phyloP scores from a whole-genome alignment of 1,139 yeast species.

The Scheffersomyces quercinus region DNA sequence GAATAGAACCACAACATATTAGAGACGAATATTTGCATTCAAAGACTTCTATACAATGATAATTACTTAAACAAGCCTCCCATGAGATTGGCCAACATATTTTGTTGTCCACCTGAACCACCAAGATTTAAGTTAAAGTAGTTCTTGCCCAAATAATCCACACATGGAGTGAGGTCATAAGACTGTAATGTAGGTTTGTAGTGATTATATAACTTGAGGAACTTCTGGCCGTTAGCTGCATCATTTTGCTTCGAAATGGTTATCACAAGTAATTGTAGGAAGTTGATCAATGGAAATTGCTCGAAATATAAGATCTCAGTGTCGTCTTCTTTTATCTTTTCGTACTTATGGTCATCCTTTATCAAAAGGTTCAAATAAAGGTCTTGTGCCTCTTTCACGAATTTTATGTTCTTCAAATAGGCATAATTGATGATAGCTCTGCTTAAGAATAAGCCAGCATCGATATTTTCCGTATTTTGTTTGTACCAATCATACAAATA shows the following conservation, averaged over 20 bases:
- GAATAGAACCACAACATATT: too few relatives aligned
- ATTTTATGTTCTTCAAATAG: conserved; percentile 61
- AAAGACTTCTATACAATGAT: neutral
- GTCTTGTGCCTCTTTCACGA: conserved; percentile 47
- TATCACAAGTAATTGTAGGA: conserved; percentile 66
- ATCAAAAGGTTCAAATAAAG: conserved; percentile 37
- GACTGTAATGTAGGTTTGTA: conserved; percentile 32
- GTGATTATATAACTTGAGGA: conserved; percentile 52
- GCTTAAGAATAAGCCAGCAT: conserved; percentile 54
- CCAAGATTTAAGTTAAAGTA: conserved; percentile 46
- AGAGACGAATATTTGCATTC: too few relatives aligned
- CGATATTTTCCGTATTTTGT: conserved; percentile 47
- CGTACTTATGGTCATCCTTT: conserved; percentile 11
- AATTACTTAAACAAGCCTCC: conserved; percentile 62
- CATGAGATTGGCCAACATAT: conserved; percentile 83
- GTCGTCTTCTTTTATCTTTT: conserved; percentile 16
- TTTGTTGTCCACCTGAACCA: conserved; percentile 57
- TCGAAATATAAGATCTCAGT: conserved; percentile 21
- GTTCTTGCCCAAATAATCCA: conserved; percentile 50
- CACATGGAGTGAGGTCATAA: conserved; percentile 37
- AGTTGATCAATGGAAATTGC: conserved; percentile 51
- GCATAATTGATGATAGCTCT: conserved; percentile 73
- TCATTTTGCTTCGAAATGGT: conserved; percentile 60
- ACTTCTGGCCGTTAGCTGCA: conserved; percentile 38
- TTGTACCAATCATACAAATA: conserved; percentile 60